Evolutionary conservation across 805 yeast genomes (phyloP).

Genomic region (Sugiyamaella americana): DNA sequence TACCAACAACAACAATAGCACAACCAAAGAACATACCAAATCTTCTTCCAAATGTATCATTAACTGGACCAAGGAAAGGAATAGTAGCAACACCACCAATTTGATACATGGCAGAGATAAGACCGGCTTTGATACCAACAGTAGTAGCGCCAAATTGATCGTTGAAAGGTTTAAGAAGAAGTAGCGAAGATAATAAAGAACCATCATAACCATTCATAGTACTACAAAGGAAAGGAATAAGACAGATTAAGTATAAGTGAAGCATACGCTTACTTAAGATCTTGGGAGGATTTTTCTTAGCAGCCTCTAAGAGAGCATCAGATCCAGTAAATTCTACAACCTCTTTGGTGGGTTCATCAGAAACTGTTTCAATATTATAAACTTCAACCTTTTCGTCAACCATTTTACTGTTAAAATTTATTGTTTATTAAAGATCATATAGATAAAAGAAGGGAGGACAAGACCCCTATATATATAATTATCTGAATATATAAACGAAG

Average conservation of each 20-base stretch:
- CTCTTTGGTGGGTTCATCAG: background rate
- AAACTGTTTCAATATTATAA: constrained; percentile 7
- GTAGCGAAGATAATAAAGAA: constrained; percentile 11
- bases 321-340: constrained; percentile 8
- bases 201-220: constrained; percentile 19
- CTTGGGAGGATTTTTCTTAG: constrained; percentile 5
- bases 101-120: constrained; percentile 19
- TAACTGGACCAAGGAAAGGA: constrained; percentile 16
- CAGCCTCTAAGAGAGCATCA: constrained; percentile 9
- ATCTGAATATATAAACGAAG: too few species aligned
- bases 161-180: constrained; percentile 11
- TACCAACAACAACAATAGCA: constrained; percentile 10
- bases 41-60: constrained; percentile 15
- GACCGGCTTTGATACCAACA: constrained; percentile 17
- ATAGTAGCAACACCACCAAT: constrained; percentile 17
- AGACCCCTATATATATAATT: too few species aligned
- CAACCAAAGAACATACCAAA: constrained; percentile 12
- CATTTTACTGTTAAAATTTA: too few species aligned
- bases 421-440: too few species aligned
- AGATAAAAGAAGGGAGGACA: too few species aligned
- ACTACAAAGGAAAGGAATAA: constrained; percentile 13
- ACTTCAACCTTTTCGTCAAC: constrained; percentile 1
- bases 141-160: constrained; percentile 13
- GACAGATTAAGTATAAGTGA: constrained; percentile 11
- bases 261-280: constrained; percentile 6